Conservation (phyloP, 2,329 filamentous ascomycete species). For the Xylariaceae sp. region DNA sequence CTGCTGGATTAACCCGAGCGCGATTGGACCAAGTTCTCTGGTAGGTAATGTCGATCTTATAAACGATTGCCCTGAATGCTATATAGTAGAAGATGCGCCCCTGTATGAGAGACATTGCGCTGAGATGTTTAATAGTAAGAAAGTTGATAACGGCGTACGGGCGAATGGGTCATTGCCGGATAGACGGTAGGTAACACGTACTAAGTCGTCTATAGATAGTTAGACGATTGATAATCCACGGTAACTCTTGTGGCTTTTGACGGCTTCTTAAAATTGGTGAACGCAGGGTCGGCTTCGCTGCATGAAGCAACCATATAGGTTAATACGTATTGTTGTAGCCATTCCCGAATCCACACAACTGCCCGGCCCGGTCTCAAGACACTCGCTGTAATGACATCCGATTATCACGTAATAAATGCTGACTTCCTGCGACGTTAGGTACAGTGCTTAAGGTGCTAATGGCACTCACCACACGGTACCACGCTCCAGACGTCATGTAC, state of each 20-base stretch:
- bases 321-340: neutral
- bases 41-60: slow-evolving; percentile 8
- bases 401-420: slow-evolving; percentile 2
- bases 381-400: slow-evolving; percentile 1
- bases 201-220: neutral
- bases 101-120: neutral
- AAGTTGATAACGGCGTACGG: slow-evolving; percentile 3
- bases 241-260: slow-evolving; percentile 8
- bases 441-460: no score
- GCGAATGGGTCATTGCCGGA: neutral
- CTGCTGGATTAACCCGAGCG: slow-evolving; percentile 2
- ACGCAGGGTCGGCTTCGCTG: slow-evolving; percentile 3
- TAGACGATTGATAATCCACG: neutral
- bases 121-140: neutral
- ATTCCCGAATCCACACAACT: slow-evolving; percentile 7
- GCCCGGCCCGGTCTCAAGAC: neutral
- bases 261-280: slow-evolving; percentile 1
- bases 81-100: neutral
- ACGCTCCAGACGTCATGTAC: no score
- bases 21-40: neutral
- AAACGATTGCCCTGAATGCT: slow-evolving; percentile 1
- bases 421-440: no score
- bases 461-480: no score
- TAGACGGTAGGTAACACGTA: neutral
- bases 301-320: slow-evolving; percentile 12